Conservation (phyloP, 2,329 filamentous ascomycete species). For the Drechslerella dactyloides region DNA sequence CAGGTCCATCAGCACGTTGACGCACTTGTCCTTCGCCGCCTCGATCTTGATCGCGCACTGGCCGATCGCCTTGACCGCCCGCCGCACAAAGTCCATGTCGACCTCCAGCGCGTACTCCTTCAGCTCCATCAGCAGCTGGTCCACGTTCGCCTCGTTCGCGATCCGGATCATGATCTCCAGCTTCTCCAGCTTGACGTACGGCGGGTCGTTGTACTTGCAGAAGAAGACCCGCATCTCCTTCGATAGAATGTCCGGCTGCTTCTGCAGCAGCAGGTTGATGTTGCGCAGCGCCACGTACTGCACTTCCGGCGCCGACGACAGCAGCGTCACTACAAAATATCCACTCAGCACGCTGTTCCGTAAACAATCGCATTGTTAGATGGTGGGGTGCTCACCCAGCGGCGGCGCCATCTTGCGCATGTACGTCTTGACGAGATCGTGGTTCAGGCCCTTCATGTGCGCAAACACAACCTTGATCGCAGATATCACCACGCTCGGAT, state of each 20-base stretch:
- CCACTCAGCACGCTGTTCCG: constrained; percentile 55
- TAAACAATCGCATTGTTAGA: constrained; percentile 11
- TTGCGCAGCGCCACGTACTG: constrained; percentile 97
- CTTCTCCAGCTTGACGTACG: constrained; percentile 96
- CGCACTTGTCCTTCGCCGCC: constrained; percentile 89
- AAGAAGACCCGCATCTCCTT: constrained; percentile 99
- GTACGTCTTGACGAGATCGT: constrained; percentile 81
- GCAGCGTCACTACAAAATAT: constrained; percentile 75
- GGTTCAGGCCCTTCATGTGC: constrained; percentile 85
- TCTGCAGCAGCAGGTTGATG: constrained; percentile 93
- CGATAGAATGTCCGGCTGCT: constrained; percentile 93
- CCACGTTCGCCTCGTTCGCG: constrained; percentile 94
- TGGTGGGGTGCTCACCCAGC: constrained; percentile 68
- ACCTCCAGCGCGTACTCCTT: constrained; percentile 98
- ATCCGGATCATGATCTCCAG: constrained; percentile 99
- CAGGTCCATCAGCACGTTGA: constrained; percentile 88
- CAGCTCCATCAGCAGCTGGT: constrained; percentile 89
- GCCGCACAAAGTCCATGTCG: constrained; percentile 97
- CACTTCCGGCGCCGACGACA: constrained; percentile 93
- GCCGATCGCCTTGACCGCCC: constrained; percentile 93
- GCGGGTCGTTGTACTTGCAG: constrained; percentile 99
- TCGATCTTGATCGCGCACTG: constrained; percentile 99
- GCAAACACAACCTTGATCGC: constrained; percentile 97
- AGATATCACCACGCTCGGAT: constrained; percentile 94
- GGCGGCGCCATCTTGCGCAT: constrained; percentile 99